Evolutionary conservation across 129 eudicot genomes (phyloP).

Genomic region (Artemisia annua): DNA sequence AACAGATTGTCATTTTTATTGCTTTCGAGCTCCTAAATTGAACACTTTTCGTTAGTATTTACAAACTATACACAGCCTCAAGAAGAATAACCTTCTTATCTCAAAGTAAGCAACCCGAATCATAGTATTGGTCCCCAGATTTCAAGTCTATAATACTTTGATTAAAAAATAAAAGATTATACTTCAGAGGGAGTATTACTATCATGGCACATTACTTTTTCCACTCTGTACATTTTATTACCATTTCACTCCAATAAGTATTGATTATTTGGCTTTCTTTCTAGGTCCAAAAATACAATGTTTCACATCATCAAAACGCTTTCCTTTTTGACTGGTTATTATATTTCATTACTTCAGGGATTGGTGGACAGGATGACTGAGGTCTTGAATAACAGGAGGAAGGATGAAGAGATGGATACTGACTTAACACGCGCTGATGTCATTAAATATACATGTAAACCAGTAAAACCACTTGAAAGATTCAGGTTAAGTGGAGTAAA

Average conservation of each 20-base stretch:
- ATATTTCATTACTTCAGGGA: conserved; percentile 49
- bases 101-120: too few relatives aligned
- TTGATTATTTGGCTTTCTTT: conserved; percentile 4
- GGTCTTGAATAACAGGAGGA: conserved; percentile 58
- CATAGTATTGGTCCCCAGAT: too few relatives aligned
- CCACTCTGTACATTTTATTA: too few relatives aligned
- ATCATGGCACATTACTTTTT: background rate
- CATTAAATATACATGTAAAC: conserved; percentile 77
- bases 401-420: conserved; percentile 63
- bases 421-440: conserved; percentile 85
- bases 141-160: background rate
- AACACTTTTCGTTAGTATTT: too few relatives aligned
- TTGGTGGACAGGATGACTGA: conserved; percentile 65
- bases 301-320: background rate
- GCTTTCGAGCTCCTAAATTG: too few relatives aligned
- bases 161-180: background rate
- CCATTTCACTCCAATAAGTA: too few relatives aligned
- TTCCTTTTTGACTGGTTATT: conserved; percentile 12
- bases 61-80: too few relatives aligned
- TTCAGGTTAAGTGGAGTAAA: conserved; percentile 84
- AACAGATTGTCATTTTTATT: too few relatives aligned
- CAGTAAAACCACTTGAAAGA: conserved; percentile 79
- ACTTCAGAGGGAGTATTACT: background rate
- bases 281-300: background rate
- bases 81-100: too few relatives aligned